Base-by-base conservation (phyloP, 2,329 filamentous ascomycete species). In the Akanthomyces dipterigenus region DNA sequence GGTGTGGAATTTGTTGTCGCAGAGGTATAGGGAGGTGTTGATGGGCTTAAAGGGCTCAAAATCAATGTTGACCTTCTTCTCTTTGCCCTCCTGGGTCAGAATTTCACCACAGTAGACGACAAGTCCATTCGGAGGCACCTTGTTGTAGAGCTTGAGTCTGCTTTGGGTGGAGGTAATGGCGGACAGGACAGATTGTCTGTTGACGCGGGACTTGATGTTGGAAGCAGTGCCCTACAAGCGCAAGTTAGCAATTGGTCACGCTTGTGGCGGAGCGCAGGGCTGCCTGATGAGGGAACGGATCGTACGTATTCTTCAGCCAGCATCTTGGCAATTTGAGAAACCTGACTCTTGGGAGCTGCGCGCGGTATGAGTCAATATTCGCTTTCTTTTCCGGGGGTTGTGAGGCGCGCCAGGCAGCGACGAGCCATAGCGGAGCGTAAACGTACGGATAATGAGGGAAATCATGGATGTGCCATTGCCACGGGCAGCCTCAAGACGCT, bases 71-170 rank as follows among this genome's bases (percentile, higher is more conserved):
- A 99, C 96, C 83, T 97, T 99, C 73, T 95, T 86, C 80, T 99
- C 95, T 79, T 99, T 99, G 78, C 95, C 95, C 82, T 99, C 95
- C 34, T 88, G 88, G 61, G 95, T 99, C 82, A 99, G 88, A 76
- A 99, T 98, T 97, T 99, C 95, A 88, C 95, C 95, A 77, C 95
- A 99, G 85, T 99, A 99, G 68, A 99, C 90, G 67, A 99, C 95
- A 67, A 99, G 82, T 63, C 95, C 95, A 78, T 99, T 99, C 55
- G 95, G 91, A 36, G 96, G 95, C 62, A 99, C 95, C 79, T 98
- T 98, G 80, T 93, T 96, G 82, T 99, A 99, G 54, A 99, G 85
- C 85, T 99, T 99, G 67, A 99, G 87, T 76, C 95, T 90, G 82
- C 99, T 95, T 80, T 99, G 96, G 70, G 95, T 99, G 64, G 95